Evolutionary conservation across 23 red algal species (phyloP), one percentile per base, ranked within the genome.

Genomic region (Agarophyton chilense): DNA sequence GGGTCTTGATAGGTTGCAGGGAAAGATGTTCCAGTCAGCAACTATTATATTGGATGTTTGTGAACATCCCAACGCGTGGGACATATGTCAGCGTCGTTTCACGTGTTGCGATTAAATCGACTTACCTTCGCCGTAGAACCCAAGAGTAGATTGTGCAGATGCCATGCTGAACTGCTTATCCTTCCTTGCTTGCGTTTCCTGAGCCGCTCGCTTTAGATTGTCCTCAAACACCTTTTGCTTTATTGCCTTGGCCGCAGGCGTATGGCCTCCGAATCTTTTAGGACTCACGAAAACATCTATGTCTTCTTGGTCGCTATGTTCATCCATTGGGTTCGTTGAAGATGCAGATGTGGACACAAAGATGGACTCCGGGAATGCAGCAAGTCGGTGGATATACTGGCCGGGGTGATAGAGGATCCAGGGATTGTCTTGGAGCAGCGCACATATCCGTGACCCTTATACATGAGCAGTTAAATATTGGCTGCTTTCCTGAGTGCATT

Each of bases 211-310:
- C 29, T 74, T 74, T 38, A 74, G 68, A 49, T 74, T 74, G 18
- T 89, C 85, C 39, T 89, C 85, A 45, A 89, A 89, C 12, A 89
- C 60, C 35, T 89, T 89, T 61, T 89, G 67, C 53, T 29, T 78
- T 36, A 71, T 89, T 9, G 71, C 85, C 31, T 79, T 77, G 24
- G 85, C 63, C 31, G 66, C 85, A 9, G 85, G 85, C 16, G 85
- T 89, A 21, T 71, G 63, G 25, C 85, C 85, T 17, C 70, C 85
- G 19, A 89, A 89, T 38, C 60, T 45, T 19, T 71, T 74, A 10
- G 85, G 85, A 52, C 85, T 89, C 16, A 89, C 85, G 57, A 64
- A 89, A 10, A 89, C 73, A 64, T 77, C 71, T 18, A 89, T 71
- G 34, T 89, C 85, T 39, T 89, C 85, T 50, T 65, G 49, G 31